Evolutionary conservation across 2,329 filamentous ascomycete species (phyloP), one percentile per base, ranked within the genome.

Genomic region (Beauveria sp.): DNA sequence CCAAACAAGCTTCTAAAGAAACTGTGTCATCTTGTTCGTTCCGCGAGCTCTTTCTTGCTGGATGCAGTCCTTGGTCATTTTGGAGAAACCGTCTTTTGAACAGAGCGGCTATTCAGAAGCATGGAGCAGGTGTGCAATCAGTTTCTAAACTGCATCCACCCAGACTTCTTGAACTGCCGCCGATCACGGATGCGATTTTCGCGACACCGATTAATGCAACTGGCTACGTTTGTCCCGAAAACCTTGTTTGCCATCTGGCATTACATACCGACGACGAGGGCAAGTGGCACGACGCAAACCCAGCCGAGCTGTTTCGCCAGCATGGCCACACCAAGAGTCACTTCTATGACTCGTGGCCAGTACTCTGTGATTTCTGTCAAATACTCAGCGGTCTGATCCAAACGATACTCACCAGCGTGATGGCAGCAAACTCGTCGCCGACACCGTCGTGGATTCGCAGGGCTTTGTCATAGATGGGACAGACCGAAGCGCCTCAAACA

Each of bases 31-130:
- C 10, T 24, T 49, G 1, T 46, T 40, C 18, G 60, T 64, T 64
- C 76, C 75, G 22, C 69, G 57, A 5, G 73, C 65, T 12, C 75
- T 67, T 12, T 77, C 67, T 45, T 67, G 62, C 62, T 77, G 73
- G 7, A 76, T 63, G 22, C 71, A 69, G 10, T 63, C 45, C 3
- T 67, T 67, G 28, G 76, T 63, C n/a, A 68, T 67, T 24, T 70
- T 67, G 18, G 70, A 69, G 9, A 77, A 69, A 1, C 76, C 76
- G 71, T 73, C 71, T 77, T 76, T 62, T 77, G 77, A 62, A 78
- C 65, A 42, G 70, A 71, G 59, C 75, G 75, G 68, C 78, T 76
- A 12, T 70, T 67, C 7, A 67, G 65, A 2, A 79, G 69, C 64
- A 74, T 73, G 18, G 65, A 66, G 8, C 65, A 64, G 0, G 68